Base-by-base conservation (phyloP, 192 early-diverging fungal species). In the Dispira simplex region DNA sequence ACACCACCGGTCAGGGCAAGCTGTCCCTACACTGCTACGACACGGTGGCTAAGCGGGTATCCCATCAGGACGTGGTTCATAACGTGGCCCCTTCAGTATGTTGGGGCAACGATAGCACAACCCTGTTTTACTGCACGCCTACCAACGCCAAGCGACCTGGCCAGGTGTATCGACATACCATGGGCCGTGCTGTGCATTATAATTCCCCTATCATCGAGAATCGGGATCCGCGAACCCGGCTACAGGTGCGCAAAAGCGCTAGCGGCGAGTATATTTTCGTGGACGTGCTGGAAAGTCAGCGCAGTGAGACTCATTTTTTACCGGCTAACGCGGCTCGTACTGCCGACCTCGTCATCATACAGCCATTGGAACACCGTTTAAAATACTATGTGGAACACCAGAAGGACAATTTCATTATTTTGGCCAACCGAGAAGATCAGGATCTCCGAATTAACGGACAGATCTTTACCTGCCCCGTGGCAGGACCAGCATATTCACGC, bases 21-120 rank as follows among this genome's bases (percentile, higher is more conserved):
- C 59, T 62, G 23, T 62, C 59, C 0, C 59, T 62, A n/a, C 46
- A 62, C n/a, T 62, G 44, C 11, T 62, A 62, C 44, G n/a, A 62
- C 25, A 45, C 26, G 3, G 26, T n/a, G 43, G 44, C 59, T 20
- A 39, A 43, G 43, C 16, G 18, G 12, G 44, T 62, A 46, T 62
- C 59, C 23, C 59, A 14, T 0, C 28, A 25, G 12, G 59, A 62
- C 43, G 44, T 46, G n/a, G 59, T 62, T 43, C 59, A 62, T 25
- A 62, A 62, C 44, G 59, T 62, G n/a, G 25, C 59, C 39, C 59
- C 59, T 11, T 20, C 59, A 5, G 3, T 62, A 18, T 25, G 43
- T 45, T 62, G 59, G 59, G 59, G 44, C 59, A 58, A 43, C 32
- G 59, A 46, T 45, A 39, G 43, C 44, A 39, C 20, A 10, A 62